Percentiles rank a stretch among this genome's conserved stretches.
Conservation (phyloP, 768 basidiomycete species). For the Lentinula sp. region DNA sequence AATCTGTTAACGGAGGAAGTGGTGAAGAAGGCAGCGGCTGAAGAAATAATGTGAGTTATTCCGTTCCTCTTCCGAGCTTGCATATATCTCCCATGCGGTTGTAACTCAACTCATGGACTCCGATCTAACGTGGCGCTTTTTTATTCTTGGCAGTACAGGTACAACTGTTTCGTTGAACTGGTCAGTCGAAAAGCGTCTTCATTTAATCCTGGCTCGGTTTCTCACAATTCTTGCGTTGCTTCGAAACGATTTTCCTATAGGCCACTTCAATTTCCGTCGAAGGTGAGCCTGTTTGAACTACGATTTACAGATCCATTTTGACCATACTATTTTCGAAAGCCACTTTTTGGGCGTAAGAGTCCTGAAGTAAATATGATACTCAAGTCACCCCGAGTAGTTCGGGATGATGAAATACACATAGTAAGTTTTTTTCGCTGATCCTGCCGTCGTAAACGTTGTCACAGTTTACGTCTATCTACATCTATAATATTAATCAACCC, state of each 20-base stretch:
- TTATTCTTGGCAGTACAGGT: conserved; percentile 32
- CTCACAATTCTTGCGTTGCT: neutral
- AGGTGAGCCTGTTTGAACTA: conserved; percentile 25
- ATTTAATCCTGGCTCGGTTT: neutral
- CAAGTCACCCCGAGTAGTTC: conserved; percentile 14
- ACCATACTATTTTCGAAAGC: conserved; percentile 27
- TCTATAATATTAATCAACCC: neutral
- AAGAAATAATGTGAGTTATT: conserved; percentile 43
- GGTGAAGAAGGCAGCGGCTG: conserved; percentile 49
- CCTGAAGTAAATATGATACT: conserved; percentile 43
- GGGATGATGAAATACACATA: conserved; percentile 51
- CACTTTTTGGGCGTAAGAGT: conserved; percentile 46
- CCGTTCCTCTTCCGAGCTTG: conserved; percentile 17
- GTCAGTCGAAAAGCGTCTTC: conserved; percentile 20
- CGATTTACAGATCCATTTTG: neutral
- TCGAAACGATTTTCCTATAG: conserved; percentile 21
- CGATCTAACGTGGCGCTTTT: neutral
- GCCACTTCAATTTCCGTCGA: conserved; percentile 64
- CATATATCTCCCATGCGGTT: too few relatives aligned
- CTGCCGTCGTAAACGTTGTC: neutral
- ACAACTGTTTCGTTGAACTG: conserved; percentile 56
- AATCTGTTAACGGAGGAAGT: conserved; percentile 59
- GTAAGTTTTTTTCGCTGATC: conserved; percentile 23
- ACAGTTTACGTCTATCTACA: neutral
- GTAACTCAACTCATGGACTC: neutral